These are phyloP conservation scores for Porcisia deanei DNA, from an alignment of 208 protist genomes.

Conservation along the genomic window DNA sequence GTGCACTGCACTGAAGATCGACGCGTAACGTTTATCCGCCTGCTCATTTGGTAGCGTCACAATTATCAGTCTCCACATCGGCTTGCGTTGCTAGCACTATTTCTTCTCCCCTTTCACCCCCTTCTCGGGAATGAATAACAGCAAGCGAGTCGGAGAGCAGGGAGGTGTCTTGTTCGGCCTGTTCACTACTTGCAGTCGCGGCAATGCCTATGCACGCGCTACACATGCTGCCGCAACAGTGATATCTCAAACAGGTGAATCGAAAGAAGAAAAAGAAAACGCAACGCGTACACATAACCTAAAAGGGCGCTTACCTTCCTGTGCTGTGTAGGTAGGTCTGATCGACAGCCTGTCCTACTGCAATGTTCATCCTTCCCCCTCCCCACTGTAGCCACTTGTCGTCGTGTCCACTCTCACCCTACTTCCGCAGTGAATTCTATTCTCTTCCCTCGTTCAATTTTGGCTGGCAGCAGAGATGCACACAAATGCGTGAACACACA, in stretches of 20 bases:
- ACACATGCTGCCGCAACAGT: background rate
- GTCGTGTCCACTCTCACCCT: too few species aligned
- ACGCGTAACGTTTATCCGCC: background rate
- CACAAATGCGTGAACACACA: background rate
- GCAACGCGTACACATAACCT: background rate
- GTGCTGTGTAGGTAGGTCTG: too few species aligned
- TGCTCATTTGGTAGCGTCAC: background rate
- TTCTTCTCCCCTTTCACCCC: background rate
- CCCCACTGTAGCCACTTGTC: too few species aligned
- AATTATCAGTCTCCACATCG: background rate
- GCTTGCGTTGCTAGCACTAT: background rate
- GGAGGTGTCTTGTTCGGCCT: too few species aligned
- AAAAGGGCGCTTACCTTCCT: too few species aligned
- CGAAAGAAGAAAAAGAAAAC: background rate
- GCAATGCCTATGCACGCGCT: background rate
- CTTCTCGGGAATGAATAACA: background rate
- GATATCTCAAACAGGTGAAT: background rate
- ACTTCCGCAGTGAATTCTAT: too few species aligned
- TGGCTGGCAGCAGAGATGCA: too few species aligned
- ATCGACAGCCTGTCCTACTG: too few species aligned
- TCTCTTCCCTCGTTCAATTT: too few species aligned
- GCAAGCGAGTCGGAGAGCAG: constrained; percentile 6
- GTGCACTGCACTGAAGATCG: background rate
- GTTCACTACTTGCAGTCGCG: background rate
- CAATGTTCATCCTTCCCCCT: too few species aligned